Percentiles rank a stretch among this genome's conserved stretches.
phyloP scores from a whole-genome alignment of 2,329 filamentous ascomycete species.

The Tolypocladium pustulatum region DNA sequence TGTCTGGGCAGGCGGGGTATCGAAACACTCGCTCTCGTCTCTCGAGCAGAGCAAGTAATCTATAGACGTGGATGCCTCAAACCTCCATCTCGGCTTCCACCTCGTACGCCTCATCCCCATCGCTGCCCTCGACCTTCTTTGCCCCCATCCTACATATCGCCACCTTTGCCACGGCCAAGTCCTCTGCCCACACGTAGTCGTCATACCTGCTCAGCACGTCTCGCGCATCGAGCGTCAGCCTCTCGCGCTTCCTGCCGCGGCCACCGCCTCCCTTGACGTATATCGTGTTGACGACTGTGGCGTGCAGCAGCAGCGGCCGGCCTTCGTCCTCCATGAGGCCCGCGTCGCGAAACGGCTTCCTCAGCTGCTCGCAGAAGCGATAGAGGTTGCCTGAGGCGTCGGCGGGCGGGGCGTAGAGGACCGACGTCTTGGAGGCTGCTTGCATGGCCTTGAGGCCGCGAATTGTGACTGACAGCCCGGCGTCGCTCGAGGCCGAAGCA shows the following conservation, averaged over 20 bases:
- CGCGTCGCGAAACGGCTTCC: conserved; percentile 39
- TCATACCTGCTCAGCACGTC: conserved; percentile 48
- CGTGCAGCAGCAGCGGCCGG: conserved; percentile 64
- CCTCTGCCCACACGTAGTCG: conserved; percentile 60
- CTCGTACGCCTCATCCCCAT: conserved; percentile 39
- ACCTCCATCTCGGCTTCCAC: conserved; percentile 38
- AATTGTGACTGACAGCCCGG: conserved; percentile 33
- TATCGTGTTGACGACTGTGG: conserved; percentile 77
- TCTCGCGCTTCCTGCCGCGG: conserved; percentile 22
- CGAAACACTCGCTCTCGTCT: too few species aligned
- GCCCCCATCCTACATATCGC: conserved; percentile 85
- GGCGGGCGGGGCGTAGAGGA: conserved; percentile 54
- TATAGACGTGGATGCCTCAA: not conserved
- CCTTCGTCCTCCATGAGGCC: conserved; percentile 46
- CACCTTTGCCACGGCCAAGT: conserved; percentile 57
- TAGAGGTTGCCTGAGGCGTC: conserved; percentile 42
- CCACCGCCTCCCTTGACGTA: conserved; percentile 45
- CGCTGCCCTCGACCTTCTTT: conserved; percentile 46
- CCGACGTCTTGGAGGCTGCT: conserved; percentile 39
- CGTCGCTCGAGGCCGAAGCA: not conserved
- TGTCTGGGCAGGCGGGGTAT: too few species aligned
- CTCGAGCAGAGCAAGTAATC: too few species aligned
- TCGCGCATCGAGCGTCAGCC: conserved; percentile 41
- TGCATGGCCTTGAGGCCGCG: conserved; percentile 54
- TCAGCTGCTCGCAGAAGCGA: conserved; percentile 47